Base-by-base conservation (phyloP, 768 basidiomycete species). In the Lentinula aciculospora region DNA sequence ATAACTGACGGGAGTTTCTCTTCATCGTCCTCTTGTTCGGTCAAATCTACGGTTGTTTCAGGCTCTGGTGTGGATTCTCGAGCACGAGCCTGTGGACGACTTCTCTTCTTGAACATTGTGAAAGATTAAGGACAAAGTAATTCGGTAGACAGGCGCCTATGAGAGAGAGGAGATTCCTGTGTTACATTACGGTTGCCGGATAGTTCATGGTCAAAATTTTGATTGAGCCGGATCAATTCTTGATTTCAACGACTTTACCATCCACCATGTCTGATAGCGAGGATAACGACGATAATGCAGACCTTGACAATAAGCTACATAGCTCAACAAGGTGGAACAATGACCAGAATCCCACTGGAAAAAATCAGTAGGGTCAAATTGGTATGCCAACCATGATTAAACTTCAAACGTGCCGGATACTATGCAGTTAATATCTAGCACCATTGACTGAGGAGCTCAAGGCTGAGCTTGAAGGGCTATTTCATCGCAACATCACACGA, bases 21-120 rank as follows among this genome's bases (percentile, higher is more conserved):
- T 42, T 79, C 78, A 50, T 77, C 78, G 19, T 78, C 78, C 4
- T 77, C 74, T 23, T 42, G 23, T 31, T 40, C 53, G 31, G 27
- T 69, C 29, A 69, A 66, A 8, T 73, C 72, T 8, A 74, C 74
- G 12, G 78, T 74, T 25, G 62, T 65, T 21, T 76, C 75, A 8
- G 67, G 61, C 21, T 77, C 75, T 45, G 62, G 63, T 0, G 84
- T 83, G 46, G 64, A 70, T 67, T 83, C 81, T 13, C 89, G 78
- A 21, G 80, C 63, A 31, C 78, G 77, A 25, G 78, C 74, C 64
- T 83, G 84, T 36, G 89, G 89, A 39, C 89, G 82, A 51, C 72
- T 78, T 34, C 89, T 86, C 72, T 83, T 88, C 75, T 83, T 91
- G 76, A 92, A 88, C 80, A 87, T 84, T 31, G 36, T 17, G n/a